Conservation (phyloP, 192 early-diverging fungal species). For the Linnemannia schmuckeri region DNA sequence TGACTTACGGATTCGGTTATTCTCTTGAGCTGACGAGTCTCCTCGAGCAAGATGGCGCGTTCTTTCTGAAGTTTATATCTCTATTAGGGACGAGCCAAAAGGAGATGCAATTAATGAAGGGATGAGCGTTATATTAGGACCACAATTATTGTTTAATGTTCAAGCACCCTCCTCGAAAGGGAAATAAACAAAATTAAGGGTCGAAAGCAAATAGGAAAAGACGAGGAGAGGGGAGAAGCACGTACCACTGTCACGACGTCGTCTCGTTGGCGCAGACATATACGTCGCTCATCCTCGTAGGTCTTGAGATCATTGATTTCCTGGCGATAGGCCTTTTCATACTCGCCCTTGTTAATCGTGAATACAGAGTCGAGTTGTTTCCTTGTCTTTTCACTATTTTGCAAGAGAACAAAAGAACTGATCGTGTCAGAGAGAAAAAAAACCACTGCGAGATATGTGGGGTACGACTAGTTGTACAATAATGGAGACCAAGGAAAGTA, state of each 20-base stretch:
- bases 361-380: slow-evolving; percentile 51
- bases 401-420: neutral
- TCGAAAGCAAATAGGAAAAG: neutral
- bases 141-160: neutral
- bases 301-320: slow-evolving; percentile 42
- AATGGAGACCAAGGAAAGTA: neutral
- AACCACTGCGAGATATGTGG: neutral
- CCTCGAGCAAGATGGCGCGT: slow-evolving; percentile 27
- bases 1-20: slow-evolving; percentile 40
- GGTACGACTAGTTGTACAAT: too few relatives aligned
- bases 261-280: slow-evolving; percentile 41
- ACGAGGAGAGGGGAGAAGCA: neutral
- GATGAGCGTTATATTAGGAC: neutral
- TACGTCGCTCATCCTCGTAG: slow-evolving; percentile 40
- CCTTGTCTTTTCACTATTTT: slow-evolving; percentile 28
- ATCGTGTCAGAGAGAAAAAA: neutral
- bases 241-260: slow-evolving; percentile 44
- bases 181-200: neutral
- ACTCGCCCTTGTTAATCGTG: slow-evolving; percentile 34
- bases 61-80: slow-evolving; percentile 35
- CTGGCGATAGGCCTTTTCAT: slow-evolving; percentile 14
- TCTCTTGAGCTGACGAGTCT: slow-evolving; percentile 48
- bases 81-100: neutral
- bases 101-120: neutral
- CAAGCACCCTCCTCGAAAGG: too few relatives aligned